Evolutionary conservation across 2,329 filamentous ascomycete genomes (phyloP).

Genomic region (Capronia epimyces): DNA sequence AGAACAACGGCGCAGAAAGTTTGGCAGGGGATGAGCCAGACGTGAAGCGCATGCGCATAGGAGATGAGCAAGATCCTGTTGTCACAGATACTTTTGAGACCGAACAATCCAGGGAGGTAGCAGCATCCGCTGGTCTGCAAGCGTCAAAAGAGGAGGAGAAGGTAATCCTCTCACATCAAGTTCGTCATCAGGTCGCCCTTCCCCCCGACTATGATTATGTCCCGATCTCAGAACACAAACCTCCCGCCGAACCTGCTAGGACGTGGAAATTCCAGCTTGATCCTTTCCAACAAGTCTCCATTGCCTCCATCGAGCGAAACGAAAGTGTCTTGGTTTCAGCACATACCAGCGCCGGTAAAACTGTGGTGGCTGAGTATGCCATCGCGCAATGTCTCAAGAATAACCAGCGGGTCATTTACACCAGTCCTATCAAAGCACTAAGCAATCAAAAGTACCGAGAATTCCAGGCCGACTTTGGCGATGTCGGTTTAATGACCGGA

Average conservation of each 20-base stretch:
- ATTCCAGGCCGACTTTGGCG: constrained; percentile 90
- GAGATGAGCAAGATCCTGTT: constrained; percentile 67
- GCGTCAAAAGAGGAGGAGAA: constrained; percentile 59
- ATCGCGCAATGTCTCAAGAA: constrained; percentile 95
- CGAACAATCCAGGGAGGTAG: constrained; percentile 85
- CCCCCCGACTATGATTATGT: constrained; percentile 92
- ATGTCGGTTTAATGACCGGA: constrained; percentile 96
- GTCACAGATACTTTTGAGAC: constrained; percentile 93
- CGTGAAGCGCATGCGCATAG: constrained; percentile 45
- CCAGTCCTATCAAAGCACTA: constrained; percentile 95
- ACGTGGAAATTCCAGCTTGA: constrained; percentile 87
- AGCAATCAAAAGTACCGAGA: constrained; percentile 99
- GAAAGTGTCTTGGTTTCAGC: constrained; percentile 96
- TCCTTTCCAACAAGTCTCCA: constrained; percentile 92
- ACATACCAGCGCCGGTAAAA: constrained; percentile 96
- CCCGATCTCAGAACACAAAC: constrained; percentile 88
- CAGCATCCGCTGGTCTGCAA: constrained; percentile 65
- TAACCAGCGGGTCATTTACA: constrained; percentile 98
- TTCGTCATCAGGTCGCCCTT: constrained; percentile 93
- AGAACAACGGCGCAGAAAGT: constrained; percentile 15
- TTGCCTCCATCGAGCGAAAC: constrained; percentile 89
- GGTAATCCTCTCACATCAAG: constrained; percentile 89
- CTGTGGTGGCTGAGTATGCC: constrained; percentile 95
- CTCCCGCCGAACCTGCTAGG: constrained; percentile 79
- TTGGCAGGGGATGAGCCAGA: constrained; percentile 37